phyloP scores from a whole-genome alignment of 164 flowering plant species.

The Santalum album region DNA sequence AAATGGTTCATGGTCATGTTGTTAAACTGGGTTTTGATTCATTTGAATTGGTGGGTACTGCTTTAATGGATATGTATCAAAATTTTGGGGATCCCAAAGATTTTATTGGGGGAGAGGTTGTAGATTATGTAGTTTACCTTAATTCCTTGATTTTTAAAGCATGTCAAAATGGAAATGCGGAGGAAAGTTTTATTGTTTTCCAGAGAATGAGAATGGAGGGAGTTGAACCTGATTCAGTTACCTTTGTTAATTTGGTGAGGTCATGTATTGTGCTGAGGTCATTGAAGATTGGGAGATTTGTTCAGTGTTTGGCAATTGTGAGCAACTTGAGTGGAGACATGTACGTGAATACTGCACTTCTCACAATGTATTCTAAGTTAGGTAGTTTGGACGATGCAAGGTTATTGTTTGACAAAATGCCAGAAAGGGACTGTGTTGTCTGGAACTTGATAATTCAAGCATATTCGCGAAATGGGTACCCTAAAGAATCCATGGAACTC shows the following conservation, averaged over 20 bases:
- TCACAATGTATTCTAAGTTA: constrained; percentile 47
- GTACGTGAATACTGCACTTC: constrained; percentile 38
- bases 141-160: constrained; percentile 22
- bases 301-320: constrained; percentile 33
- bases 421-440: constrained; percentile 35
- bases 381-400: constrained; percentile 28
- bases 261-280: constrained; percentile 29
- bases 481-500: constrained; percentile 28
- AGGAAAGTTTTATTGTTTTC: constrained; percentile 24
- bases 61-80: constrained; percentile 23
- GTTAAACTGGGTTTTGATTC: constrained; percentile 39
- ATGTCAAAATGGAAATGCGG: constrained; percentile 14
- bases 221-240: constrained; percentile 17
- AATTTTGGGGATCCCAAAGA: constrained; percentile 5
- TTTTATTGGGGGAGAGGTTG: constrained; percentile 13
- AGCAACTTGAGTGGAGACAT: constrained; percentile 20
- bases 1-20: constrained; percentile 27
- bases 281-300: constrained; percentile 21
- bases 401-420: constrained; percentile 35
- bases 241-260: constrained; percentile 28
- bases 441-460: constrained; percentile 55
- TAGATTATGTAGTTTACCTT: constrained; percentile 13
- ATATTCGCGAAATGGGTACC: constrained; percentile 29
- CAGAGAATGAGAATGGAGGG: constrained; percentile 30
- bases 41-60: constrained; percentile 18